These are phyloP conservation scores for Euphorbia celastroides DNA, from an alignment of 441 rosid species.

Conservation along the genomic window DNA sequence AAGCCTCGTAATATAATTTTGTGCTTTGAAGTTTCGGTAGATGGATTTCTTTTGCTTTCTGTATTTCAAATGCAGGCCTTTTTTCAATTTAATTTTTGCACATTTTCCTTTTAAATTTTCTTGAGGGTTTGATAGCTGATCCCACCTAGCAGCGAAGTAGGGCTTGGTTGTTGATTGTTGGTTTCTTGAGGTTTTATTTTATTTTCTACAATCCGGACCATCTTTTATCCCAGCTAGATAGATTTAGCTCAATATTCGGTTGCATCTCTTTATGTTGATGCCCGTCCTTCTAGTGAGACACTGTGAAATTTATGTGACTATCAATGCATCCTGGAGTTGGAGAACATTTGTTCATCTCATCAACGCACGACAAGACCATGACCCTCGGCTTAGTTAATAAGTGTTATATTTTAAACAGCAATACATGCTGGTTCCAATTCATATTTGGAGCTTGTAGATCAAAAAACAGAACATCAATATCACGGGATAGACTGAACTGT, in stretches of 20 bases:
- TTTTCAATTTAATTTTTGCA: background rate
- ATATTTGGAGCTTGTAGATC: background rate
- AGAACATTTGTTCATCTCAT: background rate
- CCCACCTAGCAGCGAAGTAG: too few relatives aligned
- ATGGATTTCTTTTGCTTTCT: background rate
- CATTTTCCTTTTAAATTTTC: too few relatives aligned
- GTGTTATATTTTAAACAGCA: background rate
- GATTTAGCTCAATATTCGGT: background rate
- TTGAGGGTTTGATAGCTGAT: too few relatives aligned
- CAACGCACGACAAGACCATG: background rate
- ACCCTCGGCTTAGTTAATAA: background rate
- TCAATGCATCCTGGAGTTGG: background rate
- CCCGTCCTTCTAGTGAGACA: background rate
- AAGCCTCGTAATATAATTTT: background rate
- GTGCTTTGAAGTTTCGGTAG: background rate
- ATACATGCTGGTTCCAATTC: background rate
- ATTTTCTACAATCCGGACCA: background rate
- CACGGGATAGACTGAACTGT: background rate
- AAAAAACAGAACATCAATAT: background rate
- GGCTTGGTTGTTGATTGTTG: too few relatives aligned
- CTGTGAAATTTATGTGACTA: background rate
- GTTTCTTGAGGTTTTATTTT: background rate
- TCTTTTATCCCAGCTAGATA: background rate
- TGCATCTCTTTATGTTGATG: background rate
- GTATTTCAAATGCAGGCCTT: background rate